Evolutionary conservation across 345 rosid genomes (phyloP), one percentile per base, ranked within the genome.

Genomic region (Linum trigynum): DNA sequence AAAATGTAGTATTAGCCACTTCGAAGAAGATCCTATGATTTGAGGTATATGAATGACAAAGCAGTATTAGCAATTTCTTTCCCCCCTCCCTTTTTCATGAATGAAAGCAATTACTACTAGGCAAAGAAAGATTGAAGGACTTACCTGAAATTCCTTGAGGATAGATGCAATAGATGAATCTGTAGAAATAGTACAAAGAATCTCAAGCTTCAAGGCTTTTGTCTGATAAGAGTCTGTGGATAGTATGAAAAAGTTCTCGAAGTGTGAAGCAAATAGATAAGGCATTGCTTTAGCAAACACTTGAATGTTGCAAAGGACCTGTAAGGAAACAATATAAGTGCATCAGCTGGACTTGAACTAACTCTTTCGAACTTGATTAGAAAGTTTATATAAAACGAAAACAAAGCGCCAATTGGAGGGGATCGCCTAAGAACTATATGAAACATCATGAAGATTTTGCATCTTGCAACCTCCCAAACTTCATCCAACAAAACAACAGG

Each of bases 101-200:
- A 2, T 36, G 17, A 59, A 15, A 12, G 64, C 38, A 59, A 37
- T 23, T 16, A 16, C 7, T 6, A 37, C 14, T 10, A 42, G 53
- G 16, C 38, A 45, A 53, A 56, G 66, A 61, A 65, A 55, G 39
- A 35, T 5, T 38, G 5, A 17, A 36, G 58, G 59, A 15, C 57
- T 69, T 77, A 92, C 98, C 96, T 90, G 94, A 77, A 94, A 86
- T 75, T 94, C 99, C 77, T 76, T 88, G 72, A 90, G 80, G 76
- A 88, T 74, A 16, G 83, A 79, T 61, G 87, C 67, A 74, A 90
- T 76, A 42, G 96, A 86, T 53, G 81, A 85, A 62, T 85, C 84
- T 50, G 88, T 84, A 61, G 86, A 83, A 71, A 90, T 82, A 66
- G 76, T 83, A 77, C 95, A 86, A 74, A 94, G 88, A 72, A 94